Conservation (phyloP, 371 early-diverging fungal species). For the Rhizopus stolonifer region DNA sequence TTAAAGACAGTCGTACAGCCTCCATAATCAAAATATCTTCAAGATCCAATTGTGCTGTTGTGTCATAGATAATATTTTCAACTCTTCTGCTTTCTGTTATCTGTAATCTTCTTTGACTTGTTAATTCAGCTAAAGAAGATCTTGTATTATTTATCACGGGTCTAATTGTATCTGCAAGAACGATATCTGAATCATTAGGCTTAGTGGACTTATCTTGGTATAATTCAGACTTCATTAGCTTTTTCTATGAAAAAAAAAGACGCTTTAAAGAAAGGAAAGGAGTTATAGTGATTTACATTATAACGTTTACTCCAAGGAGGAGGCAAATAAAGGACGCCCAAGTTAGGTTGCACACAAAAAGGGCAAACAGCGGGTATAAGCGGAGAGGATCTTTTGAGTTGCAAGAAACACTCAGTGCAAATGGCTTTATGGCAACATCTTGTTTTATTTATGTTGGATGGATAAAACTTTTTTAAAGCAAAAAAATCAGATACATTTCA, state of each 20-base stretch:
- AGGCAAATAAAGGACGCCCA: conserved; percentile 76
- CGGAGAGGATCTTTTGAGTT: too few species aligned
- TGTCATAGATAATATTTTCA: conserved; percentile 11
- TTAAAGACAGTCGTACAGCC: conserved; percentile 69
- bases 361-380: conserved; percentile 85
- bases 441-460: conserved; percentile 83
- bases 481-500: neutral
- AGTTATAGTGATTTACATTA: conserved; percentile 23
- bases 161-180: conserved; percentile 28
- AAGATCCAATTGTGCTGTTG: conserved; percentile 50
- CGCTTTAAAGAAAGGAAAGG: neutral
- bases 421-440: conserved; percentile 89
- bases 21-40: conserved; percentile 85
- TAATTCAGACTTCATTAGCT: neutral
- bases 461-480: conserved; percentile 76
- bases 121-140: conserved; percentile 12
- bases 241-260: neutral
- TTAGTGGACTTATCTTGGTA: too few species aligned
- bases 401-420: conserved; percentile 92
- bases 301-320: too few species aligned
- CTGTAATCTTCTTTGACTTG: conserved; percentile 18
- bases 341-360: conserved; percentile 79
- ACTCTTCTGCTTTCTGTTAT: conserved; percentile 1
- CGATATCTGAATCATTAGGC: conserved; percentile 32
- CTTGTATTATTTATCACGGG: too few species aligned